A percentile compares a stretch with the other conserved stretches of the same genome.
These are phyloP conservation scores for Sporothrix sp. DNA, from an alignment of 2,329 filamentous ascomycete species.

Conservation along the genomic window DNA sequence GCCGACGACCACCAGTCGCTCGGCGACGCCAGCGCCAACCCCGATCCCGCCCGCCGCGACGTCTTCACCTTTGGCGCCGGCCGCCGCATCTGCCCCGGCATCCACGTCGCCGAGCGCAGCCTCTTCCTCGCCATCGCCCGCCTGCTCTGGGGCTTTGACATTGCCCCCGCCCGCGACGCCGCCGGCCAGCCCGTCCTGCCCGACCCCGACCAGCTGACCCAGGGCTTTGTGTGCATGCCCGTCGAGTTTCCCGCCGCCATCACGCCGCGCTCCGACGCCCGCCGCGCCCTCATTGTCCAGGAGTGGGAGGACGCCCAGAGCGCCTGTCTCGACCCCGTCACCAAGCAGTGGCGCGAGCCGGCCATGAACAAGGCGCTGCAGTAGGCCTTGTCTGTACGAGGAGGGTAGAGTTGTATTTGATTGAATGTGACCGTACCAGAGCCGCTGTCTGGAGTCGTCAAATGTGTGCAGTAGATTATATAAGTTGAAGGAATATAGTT, in stretches of 20 bases:
- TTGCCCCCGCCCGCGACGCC: conserved; percentile 18
- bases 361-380: neutral
- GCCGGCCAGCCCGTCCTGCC: conserved; percentile 27
- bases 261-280: conserved; percentile 23
- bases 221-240: conserved; percentile 35
- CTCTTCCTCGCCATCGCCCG: conserved; percentile 38
- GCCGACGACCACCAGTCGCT: too few relatives aligned
- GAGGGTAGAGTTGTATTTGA: too few relatives aligned
- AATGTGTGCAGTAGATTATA: too few relatives aligned
- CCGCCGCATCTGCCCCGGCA: conserved; percentile 47
- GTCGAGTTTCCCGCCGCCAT: conserved; percentile 29
- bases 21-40: neutral
- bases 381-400: too few relatives aligned
- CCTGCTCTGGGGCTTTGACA: conserved; percentile 33
- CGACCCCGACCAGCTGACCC: conserved; percentile 30
- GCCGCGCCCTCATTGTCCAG: neutral
- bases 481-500: too few relatives aligned
- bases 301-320: neutral
- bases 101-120: conserved; percentile 41
- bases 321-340: neutral
- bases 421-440: too few relatives aligned
- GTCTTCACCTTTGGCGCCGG: conserved; percentile 47
- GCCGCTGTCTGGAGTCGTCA: too few relatives aligned
- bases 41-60: conserved; percentile 29
- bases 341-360: neutral